Conservation (phyloP, 257 asterid genomes). For the Nicotiana noctiflora region DNA sequence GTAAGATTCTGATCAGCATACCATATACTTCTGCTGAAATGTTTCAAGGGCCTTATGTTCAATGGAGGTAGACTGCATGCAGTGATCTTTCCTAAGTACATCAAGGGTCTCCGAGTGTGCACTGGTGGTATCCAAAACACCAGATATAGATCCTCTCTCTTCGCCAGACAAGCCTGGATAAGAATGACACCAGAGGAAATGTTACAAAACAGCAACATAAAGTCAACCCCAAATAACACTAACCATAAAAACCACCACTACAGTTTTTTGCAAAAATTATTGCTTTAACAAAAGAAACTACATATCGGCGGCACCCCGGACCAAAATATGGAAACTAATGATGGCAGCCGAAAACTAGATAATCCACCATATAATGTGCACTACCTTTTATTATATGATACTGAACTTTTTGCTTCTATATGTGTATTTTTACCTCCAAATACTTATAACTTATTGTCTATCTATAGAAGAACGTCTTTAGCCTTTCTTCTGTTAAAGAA, state of each 20-base stretch:
- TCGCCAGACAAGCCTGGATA: conserved; percentile 50
- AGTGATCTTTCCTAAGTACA: conserved; percentile 44
- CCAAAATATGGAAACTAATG: neutral
- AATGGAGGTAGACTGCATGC: conserved; percentile 43
- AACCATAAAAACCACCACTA: neutral
- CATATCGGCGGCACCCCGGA: neutral
- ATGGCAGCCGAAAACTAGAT: neutral
- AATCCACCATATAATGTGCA: neutral
- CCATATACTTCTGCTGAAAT: conserved; percentile 58
- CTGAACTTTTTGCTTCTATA: neutral
- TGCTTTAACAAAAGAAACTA: neutral
- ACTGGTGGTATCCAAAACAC: conserved; percentile 38
- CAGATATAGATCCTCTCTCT: conserved; percentile 46
- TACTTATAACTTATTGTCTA: neutral
- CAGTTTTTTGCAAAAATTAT: neutral
- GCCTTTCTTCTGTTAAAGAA: neutral
- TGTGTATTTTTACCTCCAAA: neutral
- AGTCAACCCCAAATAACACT: neutral
- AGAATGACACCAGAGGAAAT: neutral
- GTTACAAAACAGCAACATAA: neutral
- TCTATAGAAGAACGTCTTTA: neutral
- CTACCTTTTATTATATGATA: neutral
- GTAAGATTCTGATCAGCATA: conserved; percentile 19
- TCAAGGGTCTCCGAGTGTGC: conserved; percentile 53
- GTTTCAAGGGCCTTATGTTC: conserved; percentile 41